Percentiles rank a stretch among this genome's conserved stretches.
Conservation (phyloP, 2,329 filamentous ascomycete species). For the Aspergillus novoparasiticus region DNA sequence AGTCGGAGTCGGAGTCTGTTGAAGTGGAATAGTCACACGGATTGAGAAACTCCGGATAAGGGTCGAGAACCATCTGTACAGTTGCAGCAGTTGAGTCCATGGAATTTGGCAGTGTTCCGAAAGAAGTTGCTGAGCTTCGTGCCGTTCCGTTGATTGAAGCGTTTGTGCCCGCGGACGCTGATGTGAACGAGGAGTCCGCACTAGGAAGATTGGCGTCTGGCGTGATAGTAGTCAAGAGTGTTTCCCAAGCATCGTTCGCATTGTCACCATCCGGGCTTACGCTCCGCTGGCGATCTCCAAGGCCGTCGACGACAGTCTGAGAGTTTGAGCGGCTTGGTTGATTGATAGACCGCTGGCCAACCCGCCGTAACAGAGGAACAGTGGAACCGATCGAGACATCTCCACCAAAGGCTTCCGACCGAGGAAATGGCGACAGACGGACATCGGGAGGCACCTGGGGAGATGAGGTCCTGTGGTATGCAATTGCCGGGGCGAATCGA, state of each 20-base stretch:
- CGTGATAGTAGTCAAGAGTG: conserved; percentile 75
- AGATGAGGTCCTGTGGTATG: conserved; percentile 30
- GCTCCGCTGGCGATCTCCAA: conserved; percentile 83
- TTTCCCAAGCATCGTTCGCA: conserved; percentile 71
- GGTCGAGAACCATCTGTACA: conserved; percentile 34
- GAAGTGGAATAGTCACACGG: conserved; percentile 42
- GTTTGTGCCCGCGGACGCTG: conserved; percentile 42
- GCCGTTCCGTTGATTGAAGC: conserved; percentile 26
- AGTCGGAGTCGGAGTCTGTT: conserved; percentile 38
- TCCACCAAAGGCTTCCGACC: conserved; percentile 23
- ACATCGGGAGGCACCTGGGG: conserved; percentile 24
- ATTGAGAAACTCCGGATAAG: conserved; percentile 38
- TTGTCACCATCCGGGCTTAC: conserved; percentile 63
- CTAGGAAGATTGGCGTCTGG: conserved; percentile 81
- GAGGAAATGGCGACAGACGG: conserved; percentile 29
- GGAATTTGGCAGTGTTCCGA: conserved; percentile 44
- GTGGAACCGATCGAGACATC: conserved; percentile 23
- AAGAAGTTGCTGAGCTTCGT: conserved; percentile 45
- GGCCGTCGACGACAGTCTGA: conserved; percentile 61
- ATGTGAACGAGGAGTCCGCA: conserved; percentile 79
- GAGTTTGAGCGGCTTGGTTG: conserved; percentile 23
- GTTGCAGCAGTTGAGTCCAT: conserved; percentile 23
- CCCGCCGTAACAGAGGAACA: conserved; percentile 35
- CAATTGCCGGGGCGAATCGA: conserved; percentile 48
- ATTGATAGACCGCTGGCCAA: conserved; percentile 37